Evolutionary conservation across 306 rosid species (phyloP), one percentile per base, ranked within the genome.

Genomic region (Mimosa bimucronata): DNA sequence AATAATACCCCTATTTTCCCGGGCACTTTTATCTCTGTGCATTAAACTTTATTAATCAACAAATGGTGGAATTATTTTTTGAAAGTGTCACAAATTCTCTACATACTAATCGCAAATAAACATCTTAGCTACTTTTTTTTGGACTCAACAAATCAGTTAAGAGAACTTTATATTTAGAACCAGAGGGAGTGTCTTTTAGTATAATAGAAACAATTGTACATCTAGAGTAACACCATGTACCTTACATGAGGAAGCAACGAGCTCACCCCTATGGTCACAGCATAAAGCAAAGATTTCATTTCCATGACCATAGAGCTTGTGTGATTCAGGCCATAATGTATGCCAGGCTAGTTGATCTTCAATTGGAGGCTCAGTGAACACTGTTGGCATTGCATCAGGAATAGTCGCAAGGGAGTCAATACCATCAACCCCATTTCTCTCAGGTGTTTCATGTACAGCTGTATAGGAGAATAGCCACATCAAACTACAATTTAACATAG

Each of bases 321-420:
- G 98, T 9, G 99, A 89, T 86, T 96, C 99, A 65, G 98, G 99
- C 99, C 98, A 93, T 12, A 95, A 92, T 30, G 99, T 96, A 78
- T 96, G 94, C 98, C 98, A 96, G 52, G 92, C 92, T 52, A 96
- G 84, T 89, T 96, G 99, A 84, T 96, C 98, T 88, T 96, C 99
- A 73, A 96, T 91, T 44, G 99, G 99, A 78, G 98, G 93, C 82
- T 93, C 91, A 60, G 97, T 88, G 76, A 96, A 86, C 77, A 79
- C 94, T 29, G 87, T 87, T 50, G 99, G 99, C 85, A 91, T 87
- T 19, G 97, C 98, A 42, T 96, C 94, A 0, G 99, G 99, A 86
- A 96, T 87, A 72, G 93, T 89, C 88, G 90, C 99, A 58, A 93
- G 83, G 68, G 94, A 89, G 86, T 96, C 98, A 11, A 89, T 60